Evolutionary conservation across 2,329 filamentous ascomycete genomes (phyloP).

Genomic region (Microcyclosporella mali): DNA sequence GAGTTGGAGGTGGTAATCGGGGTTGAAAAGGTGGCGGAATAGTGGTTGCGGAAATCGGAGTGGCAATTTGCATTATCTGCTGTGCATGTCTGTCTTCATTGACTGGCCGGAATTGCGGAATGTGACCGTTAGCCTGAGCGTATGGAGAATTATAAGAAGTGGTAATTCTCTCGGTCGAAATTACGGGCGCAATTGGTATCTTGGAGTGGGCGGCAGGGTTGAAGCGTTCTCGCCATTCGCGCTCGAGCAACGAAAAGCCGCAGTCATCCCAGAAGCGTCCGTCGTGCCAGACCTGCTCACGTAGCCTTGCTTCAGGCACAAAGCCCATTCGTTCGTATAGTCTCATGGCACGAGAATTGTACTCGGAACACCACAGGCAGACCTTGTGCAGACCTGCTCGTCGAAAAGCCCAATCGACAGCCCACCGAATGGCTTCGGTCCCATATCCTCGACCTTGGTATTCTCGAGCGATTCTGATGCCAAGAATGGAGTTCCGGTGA

Average conservation of each 20-base stretch:
- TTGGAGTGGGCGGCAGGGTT: not conserved
- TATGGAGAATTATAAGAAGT: not conserved
- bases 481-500: not conserved
- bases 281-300: slow-evolving; percentile 39
- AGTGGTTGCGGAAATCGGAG: not conserved
- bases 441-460: slow-evolving; percentile 40
- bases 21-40: not conserved
- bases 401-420: slow-evolving; percentile 41
- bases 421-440: slow-evolving; percentile 42
- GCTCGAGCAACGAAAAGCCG: slow-evolving; percentile 34
- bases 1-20: not conserved
- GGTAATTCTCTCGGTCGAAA: not conserved
- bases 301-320: slow-evolving; percentile 36
- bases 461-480: slow-evolving; percentile 1
- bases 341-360: slow-evolving; percentile 37
- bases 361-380: slow-evolving; percentile 34
- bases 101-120: not conserved
- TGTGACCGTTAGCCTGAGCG: not conserved
- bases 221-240: slow-evolving; percentile 20
- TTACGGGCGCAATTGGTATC: not conserved
- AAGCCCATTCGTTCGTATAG: slow-evolving; percentile 44
- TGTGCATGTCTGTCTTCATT: not conserved
- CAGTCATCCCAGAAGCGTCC: slow-evolving; percentile 32
- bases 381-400: slow-evolving; percentile 40
- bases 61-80: not conserved